Base-by-base conservation (phyloP, 2,329 filamentous ascomycete genomes). In the Aspergillus clavatus region DNA sequence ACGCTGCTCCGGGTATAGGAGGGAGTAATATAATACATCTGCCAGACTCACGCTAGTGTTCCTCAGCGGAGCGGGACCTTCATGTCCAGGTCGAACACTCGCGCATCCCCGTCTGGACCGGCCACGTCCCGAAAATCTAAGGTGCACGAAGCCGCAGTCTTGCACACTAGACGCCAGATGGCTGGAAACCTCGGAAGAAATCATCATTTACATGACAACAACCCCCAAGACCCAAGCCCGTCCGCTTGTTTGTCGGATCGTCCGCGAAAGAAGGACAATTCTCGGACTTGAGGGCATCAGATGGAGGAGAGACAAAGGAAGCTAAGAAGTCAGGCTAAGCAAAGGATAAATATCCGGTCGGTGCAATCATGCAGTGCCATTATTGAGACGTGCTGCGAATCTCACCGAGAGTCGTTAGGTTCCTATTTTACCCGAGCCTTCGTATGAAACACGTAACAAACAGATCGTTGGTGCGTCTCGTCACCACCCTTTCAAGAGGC, bases 381-480 rank as follows among this genome's bases (percentile, higher is more conserved):
- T n/a, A n/a, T n/a, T n/a, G n/a, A 24, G 23, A 4, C 23, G 4
- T 24, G 23, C 8, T 24, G 23, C 10, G 37, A n/a, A 19, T 21
- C 38, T 50, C 46, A 50, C 51, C 46, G 47, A 33, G 36, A 38
- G 40, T 31, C 26, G 39, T 16, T 18, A 16, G 38, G 37, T 55
- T 47, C 55, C 55, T 55, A 56, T 51, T 44, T 57, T 57, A 57
- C 55, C 55, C 55, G 55, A 56, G 23, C 12, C 18, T 21, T 7
- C 11, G 55, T 57, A 55, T 40, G 7, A 38, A 44, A 12, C 38
- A 45, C 38, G 51, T 54, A 49, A 44, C 24, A n/a, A 27, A 12
- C 10, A 5, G 14, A 16, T 18, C 45, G 48, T 49, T 31, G 37
- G 33, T 19, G 31, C 21, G 42, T 50, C 43, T 43, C 40, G 54